These are phyloP conservation scores for Exophiala aquamarina DNA, from an alignment of 2,329 filamentous ascomycete genomes.

Conservation along the genomic window DNA sequence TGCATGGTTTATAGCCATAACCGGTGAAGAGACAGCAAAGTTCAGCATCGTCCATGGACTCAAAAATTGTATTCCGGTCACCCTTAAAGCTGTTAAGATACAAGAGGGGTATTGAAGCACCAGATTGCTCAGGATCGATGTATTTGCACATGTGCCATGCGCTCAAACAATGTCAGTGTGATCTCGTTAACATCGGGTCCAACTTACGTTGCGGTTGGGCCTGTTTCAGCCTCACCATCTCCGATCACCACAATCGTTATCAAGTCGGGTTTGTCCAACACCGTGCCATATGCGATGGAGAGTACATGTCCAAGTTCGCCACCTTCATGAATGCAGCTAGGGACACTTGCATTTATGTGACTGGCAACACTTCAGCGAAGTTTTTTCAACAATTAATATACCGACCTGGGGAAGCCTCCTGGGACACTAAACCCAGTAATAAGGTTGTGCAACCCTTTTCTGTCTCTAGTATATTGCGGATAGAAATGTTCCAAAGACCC, in stretches of 20 bases:
- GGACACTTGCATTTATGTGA: constrained; percentile 68
- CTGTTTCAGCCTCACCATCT: constrained; percentile 45
- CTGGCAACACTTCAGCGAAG: constrained; percentile 41
- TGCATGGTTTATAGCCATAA: constrained; percentile 63
- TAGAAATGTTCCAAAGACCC: constrained; percentile 64
- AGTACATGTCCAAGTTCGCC: constrained; percentile 69
- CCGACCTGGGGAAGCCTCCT: constrained; percentile 58
- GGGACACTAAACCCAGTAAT: constrained; percentile 64
- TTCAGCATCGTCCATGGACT: constrained; percentile 68
- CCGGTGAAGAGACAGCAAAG: constrained; percentile 60
- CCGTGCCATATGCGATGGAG: constrained; percentile 64
- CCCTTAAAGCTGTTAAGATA: constrained; percentile 71
- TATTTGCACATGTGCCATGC: constrained; percentile 70
- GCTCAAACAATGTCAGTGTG: constrained; percentile 41
- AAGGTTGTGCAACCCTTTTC: constrained; percentile 57
- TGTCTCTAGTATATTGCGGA: constrained; percentile 54
- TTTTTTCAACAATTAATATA: constrained; percentile 18
- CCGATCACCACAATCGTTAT: constrained; percentile 23
- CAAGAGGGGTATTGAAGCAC: constrained; percentile 65
- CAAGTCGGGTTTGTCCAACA: constrained; percentile 60
- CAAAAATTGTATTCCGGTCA: constrained; percentile 66
- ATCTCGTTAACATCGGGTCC: not conserved
- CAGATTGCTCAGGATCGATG: constrained; percentile 64
- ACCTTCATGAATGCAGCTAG: constrained; percentile 66
- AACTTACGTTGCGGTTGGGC: constrained; percentile 61